Percentiles rank a stretch among this genome's conserved stretches.
Evolutionary conservation across 1,284 basidiomycete genomes (phyloP).

Genomic region (Coniferiporia weirii): DNA sequence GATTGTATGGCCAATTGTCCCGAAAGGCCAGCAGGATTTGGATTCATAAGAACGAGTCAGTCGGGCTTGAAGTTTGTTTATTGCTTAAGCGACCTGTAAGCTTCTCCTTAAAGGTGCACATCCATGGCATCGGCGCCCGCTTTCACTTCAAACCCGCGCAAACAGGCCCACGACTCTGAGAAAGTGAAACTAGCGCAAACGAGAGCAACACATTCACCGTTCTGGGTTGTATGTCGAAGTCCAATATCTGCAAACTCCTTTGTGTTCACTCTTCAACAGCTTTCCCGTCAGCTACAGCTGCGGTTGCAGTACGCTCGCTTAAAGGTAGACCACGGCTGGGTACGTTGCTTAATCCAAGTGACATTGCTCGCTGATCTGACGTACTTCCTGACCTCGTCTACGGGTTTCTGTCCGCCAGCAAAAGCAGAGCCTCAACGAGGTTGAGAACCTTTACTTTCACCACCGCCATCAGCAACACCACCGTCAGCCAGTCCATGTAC

Average conservation of each 20-base stretch:
- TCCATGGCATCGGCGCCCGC: neutral
- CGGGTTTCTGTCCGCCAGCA: constrained; percentile 38
- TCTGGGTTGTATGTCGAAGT: neutral
- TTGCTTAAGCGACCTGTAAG: no score
- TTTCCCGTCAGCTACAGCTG: constrained; percentile 68
- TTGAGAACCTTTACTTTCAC: constrained; percentile 73
- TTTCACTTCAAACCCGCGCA: neutral
- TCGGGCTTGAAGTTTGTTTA: no score
- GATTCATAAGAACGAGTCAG: no score
- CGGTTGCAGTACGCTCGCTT: constrained; percentile 71
- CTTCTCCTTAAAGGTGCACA: no score
- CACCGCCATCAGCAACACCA: constrained; percentile 40
- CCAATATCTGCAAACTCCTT: neutral
- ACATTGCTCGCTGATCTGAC: no score
- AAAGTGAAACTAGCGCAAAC: neutral
- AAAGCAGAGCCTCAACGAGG: constrained; percentile 70
- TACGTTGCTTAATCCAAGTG: constrained; percentile 36
- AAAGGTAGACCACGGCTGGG: constrained; percentile 79
- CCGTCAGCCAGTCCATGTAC: no score
- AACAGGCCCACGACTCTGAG: neutral
- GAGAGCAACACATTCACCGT: neutral
- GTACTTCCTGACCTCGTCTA: neutral
- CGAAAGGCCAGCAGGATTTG: no score
- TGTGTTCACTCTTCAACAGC: constrained; percentile 33
- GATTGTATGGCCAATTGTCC: no score